Evolutionary conservation across 2,329 filamentous ascomycete genomes (phyloP).

Genomic region (Macrophomina phaseolina): DNA sequence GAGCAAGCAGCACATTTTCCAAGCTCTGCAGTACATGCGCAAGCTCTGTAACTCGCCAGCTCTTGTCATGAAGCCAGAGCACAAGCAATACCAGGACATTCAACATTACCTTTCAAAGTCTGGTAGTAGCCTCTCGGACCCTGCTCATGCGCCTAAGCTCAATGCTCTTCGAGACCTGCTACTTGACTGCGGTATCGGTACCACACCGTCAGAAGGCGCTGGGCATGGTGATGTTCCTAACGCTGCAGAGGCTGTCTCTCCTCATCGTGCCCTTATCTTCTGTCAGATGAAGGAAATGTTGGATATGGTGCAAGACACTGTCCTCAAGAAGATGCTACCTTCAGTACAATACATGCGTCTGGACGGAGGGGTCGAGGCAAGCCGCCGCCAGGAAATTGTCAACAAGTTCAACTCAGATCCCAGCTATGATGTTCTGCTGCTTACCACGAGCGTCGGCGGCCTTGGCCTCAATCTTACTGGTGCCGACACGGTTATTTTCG

Average conservation of each 20-base stretch:
- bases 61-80: constrained; percentile 91
- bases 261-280: constrained; percentile 94
- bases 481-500: constrained; percentile 98
- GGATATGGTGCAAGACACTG: constrained; percentile 96
- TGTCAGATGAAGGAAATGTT: constrained; percentile 99
- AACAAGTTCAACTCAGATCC: constrained; percentile 99
- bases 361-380: constrained; percentile 90
- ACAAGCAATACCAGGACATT: constrained; percentile 87
- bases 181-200: constrained; percentile 97
- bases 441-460: constrained; percentile 95
- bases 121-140: constrained; percentile 82
- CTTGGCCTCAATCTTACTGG: constrained; percentile 94
- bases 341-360: constrained; percentile 92
- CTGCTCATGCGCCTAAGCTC: constrained; percentile 89
- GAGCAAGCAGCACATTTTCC: constrained; percentile 98
- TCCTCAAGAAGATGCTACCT: constrained; percentile 88
- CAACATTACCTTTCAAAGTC: constrained; percentile 79
- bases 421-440: constrained; percentile 89
- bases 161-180: constrained; percentile 87
- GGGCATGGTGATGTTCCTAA: constrained; percentile 59
- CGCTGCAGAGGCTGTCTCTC: constrained; percentile 81
- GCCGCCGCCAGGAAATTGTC: constrained; percentile 94
- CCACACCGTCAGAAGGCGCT: constrained; percentile 49
- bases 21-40: constrained; percentile 98
- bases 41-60: constrained; percentile 98